Evolutionary conservation across 2,329 filamentous ascomycete genomes (phyloP), one percentile per base, ranked within the genome.

Genomic region (Monilinia laxa): DNA sequence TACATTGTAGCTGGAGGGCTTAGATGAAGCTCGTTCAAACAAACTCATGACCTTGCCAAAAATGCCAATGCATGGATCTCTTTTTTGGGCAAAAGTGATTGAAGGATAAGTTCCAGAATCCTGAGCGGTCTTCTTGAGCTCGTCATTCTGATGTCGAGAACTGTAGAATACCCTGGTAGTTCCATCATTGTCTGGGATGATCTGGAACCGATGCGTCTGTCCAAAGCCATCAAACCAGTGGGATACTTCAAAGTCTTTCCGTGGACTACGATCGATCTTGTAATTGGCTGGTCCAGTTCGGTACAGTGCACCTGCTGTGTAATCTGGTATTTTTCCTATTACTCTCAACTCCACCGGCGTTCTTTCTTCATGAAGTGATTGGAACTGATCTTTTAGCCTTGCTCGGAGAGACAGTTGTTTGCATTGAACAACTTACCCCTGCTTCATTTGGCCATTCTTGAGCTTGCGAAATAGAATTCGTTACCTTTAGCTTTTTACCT

Each of bases 261-360:
- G 23, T 3, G 12, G 14, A 16, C 31, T 35, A 16, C 23, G 52
- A 11, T 16, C 7, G 23, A 55, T 76, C n/a, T 87, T 81, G 3
- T 92, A 78, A 49, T 83, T 83, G 75, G 84, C 90, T 0, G 90
- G 90, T 0, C 92, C 91, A 0, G 89, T 93, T 31, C 91, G 84
- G 76, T 89, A 94, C 0, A 95, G 81, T 1, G 84, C 81, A 1
- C 92, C 92, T 2, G 89, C 87, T 4, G 86, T 86, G 81, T 90
- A 93, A 1, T 80, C 67, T 1, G 92, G 92, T 62, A 95, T 92
- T 0, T 77, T 76, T 14, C 92, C 92, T 49, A 80, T 81, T 6
- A 94, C 82, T 0, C 74, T 73, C 16, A 94, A 82, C 59, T 87
- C 80, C 4, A 93, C 79, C 0, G 14, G 42, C 16, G 90, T 89